phyloP scores from a whole-genome alignment of 208 protist species.

The Leishmania mexicana region DNA sequence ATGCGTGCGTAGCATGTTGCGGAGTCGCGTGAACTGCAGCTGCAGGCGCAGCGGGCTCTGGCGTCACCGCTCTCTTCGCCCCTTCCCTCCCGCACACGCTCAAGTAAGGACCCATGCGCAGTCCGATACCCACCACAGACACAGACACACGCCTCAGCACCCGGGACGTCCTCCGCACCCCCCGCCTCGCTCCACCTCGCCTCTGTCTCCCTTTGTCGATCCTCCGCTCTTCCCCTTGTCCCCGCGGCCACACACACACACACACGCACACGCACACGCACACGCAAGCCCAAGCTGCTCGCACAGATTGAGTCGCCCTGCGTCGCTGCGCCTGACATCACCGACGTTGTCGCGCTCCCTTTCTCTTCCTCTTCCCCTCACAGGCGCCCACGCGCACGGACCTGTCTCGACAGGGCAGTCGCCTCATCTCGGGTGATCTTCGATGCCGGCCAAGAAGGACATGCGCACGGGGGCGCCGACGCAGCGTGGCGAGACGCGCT shows the following conservation, averaged over 20 bases:
- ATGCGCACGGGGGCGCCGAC: not conserved
- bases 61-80: not conserved
- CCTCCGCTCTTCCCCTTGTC: not conserved
- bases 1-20: not conserved
- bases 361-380: not conserved
- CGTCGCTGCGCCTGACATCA: not conserved
- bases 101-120: not conserved
- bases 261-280: not conserved
- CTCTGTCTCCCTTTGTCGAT: not conserved
- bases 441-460: conserved; percentile 25
- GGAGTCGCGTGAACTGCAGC: not conserved
- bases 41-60: not conserved
- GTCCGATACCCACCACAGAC: not conserved
- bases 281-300: not conserved
- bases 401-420: not conserved
- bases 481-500: conserved; percentile 20
- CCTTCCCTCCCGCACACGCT: not conserved
- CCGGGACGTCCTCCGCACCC: not conserved
- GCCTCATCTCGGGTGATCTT: not conserved
- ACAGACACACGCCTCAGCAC: too few species aligned
- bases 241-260: not conserved
- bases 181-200: not conserved
- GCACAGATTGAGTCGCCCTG: not conserved
- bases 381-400: not conserved
- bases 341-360: not conserved